Conservation (phyloP, 2,329 filamentous ascomycete genomes). For the Teratosphaeria nubilosa region DNA sequence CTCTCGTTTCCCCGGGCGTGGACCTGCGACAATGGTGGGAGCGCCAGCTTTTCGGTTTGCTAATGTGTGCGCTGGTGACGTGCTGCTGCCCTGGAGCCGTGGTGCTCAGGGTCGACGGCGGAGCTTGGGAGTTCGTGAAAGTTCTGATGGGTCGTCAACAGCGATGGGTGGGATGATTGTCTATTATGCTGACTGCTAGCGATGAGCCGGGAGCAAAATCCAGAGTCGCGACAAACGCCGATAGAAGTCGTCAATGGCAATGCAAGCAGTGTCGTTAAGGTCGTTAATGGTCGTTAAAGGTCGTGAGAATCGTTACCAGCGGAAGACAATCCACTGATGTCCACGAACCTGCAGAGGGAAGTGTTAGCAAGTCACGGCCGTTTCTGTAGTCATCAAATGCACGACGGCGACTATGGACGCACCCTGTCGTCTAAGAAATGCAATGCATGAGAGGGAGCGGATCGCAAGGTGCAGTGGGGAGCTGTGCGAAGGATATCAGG, state of each 20-base stretch:
- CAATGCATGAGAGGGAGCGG: constrained; percentile 25
- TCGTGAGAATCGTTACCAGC: constrained; percentile 21
- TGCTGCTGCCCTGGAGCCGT: neutral
- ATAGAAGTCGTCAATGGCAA: constrained; percentile 21
- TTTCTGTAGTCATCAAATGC: constrained; percentile 11
- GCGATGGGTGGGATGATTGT: constrained; percentile 1
- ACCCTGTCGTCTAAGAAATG: constrained; percentile 26
- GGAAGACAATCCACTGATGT: constrained; percentile 17
- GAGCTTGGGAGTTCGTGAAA: neutral
- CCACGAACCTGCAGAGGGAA: constrained; percentile 11
- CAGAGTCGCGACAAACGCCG: constrained; percentile 11
- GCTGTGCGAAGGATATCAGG: constrained; percentile 16
- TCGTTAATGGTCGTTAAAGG: constrained; percentile 23
- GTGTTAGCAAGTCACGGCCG: constrained; percentile 7
- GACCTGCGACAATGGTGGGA: constrained; percentile 75
- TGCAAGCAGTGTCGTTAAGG: constrained; percentile 21
- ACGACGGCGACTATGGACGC: constrained; percentile 25
- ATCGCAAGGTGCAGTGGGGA: constrained; percentile 21
- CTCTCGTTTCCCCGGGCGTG: constrained; percentile 69
- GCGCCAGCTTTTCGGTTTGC: constrained; percentile 80
- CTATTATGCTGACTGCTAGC: constrained; percentile 3
- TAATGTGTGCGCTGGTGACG: neutral
- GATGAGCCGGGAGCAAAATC: constrained; percentile 2
- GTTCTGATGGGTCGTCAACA: neutral
- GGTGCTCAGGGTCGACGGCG: neutral